Evolutionary conservation across 805 yeast genomes (phyloP), one percentile per base, ranked within the genome.

Genomic region (Candida parachauliodes): DNA sequence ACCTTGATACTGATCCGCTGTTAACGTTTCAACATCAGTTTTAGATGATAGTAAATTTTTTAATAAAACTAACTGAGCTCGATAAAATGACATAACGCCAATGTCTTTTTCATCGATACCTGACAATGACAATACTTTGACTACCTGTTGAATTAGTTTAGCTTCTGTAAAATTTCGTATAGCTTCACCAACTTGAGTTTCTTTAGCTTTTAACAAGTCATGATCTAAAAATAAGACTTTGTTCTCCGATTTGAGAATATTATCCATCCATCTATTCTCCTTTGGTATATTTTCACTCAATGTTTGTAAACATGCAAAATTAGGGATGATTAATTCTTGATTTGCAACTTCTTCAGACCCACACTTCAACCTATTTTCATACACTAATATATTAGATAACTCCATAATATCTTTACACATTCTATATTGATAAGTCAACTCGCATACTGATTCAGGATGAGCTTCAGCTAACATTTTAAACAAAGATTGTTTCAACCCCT

Each of bases 1-100:
- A 0, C 98, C 99, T 61, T 93, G 98, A 51, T 84, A 91, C 52
- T 83, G 87, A 59, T 93, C 99, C 0, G 97, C 98, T 0, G 99
- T 93, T 40, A 91, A 65, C 22, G 86, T 72, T 48, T 93, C 98
- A 21, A 93, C 60, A 1, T 67, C 74, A 7, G 63, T 55, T 45
- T 54, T 28, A 41, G 49, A 43, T 55, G 55, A 28, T 27, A 66
- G 50, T 4, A 39, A 28, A 24, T 54, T 50, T 19, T 41, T 49
- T 22, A 88, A 59, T 7, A 63, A 42, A 23, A 59, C 48, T 26
- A 68, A 46, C 54, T 93, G 99, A 0, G 89, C 87, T 26, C 94
- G 68, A 57, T 93, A 91, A 37, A 88, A 77, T 0, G 98, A 81
- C 80, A 93, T 87, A 0, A 93, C 80, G 5, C 98, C 98, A 40